phyloP scores from a whole-genome alignment of 345 rosid species.

The Syzygium aqueum region DNA sequence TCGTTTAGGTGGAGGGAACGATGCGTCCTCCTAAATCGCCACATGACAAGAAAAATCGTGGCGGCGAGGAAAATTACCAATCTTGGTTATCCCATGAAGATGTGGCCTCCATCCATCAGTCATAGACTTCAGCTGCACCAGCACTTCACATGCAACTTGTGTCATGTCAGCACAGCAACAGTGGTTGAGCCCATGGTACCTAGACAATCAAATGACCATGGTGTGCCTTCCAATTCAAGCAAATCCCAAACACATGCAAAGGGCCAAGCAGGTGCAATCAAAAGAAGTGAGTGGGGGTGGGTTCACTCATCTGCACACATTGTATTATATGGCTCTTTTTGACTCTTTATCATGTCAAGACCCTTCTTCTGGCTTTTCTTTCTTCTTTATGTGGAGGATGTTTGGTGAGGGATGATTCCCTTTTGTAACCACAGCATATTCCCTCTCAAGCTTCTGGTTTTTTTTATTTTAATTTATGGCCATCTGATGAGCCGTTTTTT shows the following conservation, averaged over 20 bases:
- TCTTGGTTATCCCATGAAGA: neutral
- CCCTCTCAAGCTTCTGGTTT: neutral
- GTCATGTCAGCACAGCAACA: neutral
- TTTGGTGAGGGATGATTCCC: neutral
- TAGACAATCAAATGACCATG: neutral
- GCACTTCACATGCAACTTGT: neutral
- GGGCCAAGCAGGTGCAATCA: neutral
- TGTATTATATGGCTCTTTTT: neutral
- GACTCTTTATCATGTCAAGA: neutral
- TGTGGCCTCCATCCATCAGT: neutral
- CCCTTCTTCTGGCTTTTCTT: neutral
- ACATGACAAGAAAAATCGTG: too few species aligned
- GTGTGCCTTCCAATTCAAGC: neutral
- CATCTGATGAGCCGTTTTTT: accelerated
- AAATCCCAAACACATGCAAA: neutral
- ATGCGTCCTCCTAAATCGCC: too few species aligned
- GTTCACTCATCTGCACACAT: neutral
- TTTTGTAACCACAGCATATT: neutral
- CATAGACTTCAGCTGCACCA: neutral
- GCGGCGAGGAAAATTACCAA: too few species aligned
- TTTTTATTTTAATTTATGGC: accelerated
- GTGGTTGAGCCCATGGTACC: neutral
- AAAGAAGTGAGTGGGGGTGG: neutral
- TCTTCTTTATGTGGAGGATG: neutral
- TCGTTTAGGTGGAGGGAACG: too few species aligned